These are phyloP conservation scores for Chrysoporthe austroafricana DNA, from an alignment of 2,329 filamentous ascomycete species.

Conservation along the genomic window DNA sequence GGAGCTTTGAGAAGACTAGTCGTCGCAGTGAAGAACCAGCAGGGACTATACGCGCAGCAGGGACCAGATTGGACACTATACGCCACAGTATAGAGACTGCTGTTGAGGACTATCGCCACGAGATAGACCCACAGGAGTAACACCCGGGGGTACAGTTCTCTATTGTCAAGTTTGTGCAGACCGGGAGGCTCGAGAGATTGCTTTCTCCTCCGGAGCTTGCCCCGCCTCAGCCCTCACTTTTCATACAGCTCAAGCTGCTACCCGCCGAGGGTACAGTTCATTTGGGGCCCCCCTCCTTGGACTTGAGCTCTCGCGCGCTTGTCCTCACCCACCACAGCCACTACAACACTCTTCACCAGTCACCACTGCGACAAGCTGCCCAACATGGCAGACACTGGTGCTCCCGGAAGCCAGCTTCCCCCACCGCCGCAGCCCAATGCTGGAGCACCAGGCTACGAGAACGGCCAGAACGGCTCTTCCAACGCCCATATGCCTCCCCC, in stretches of 20 bases:
- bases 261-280: not conserved
- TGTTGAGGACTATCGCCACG: not conserved
- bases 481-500: constrained; percentile 86
- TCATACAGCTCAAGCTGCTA: constrained; percentile 11
- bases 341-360: not conserved
- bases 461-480: constrained; percentile 71
- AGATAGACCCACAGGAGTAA: constrained; percentile 10
- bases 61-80: constrained; percentile 1
- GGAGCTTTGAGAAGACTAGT: constrained; percentile 6
- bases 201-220: constrained; percentile 12
- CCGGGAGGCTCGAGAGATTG: constrained; percentile 4
- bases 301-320: constrained; percentile 10
- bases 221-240: not conserved
- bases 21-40: constrained; percentile 2
- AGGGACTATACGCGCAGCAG: constrained; percentile 1
- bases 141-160: constrained; percentile 13
- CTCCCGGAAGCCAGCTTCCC: constrained; percentile 69
- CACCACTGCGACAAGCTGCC: constrained; percentile 20
- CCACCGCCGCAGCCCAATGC: constrained; percentile 69
- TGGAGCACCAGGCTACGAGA: constrained; percentile 72
- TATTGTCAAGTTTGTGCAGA: constrained; percentile 8
- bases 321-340: not conserved
- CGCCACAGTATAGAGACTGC: not conserved
- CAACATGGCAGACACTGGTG: constrained; percentile 78
- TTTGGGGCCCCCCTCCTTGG: not conserved